Evolutionary conservation across 1,284 basidiomycete species (phyloP).

Genomic region (Tremellales sp.): DNA sequence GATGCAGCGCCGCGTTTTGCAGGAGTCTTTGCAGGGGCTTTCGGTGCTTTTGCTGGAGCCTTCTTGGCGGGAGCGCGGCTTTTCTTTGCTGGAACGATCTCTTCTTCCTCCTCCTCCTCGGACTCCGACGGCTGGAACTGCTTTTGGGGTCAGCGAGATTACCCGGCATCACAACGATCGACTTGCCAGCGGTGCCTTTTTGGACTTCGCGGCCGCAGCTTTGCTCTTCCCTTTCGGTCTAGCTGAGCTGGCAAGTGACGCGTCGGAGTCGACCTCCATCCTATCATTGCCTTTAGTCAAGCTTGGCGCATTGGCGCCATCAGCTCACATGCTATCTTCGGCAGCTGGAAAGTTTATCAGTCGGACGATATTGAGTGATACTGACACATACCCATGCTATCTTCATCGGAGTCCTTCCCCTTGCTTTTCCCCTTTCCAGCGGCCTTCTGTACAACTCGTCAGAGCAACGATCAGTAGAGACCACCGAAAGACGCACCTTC

Average conservation of each 20-base stretch:
- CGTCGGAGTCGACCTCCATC: conserved; percentile 48
- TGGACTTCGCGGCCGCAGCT: conserved; percentile 36
- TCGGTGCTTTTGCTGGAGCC: conserved; percentile 20
- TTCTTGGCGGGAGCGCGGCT: conserved; percentile 61
- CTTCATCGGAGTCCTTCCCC: conserved; percentile 58
- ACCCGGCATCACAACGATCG: conserved; percentile 55
- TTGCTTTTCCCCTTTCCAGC: conserved; percentile 58
- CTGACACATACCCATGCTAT: conserved; percentile 69
- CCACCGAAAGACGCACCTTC: too few relatives aligned
- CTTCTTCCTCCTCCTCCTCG: conserved; percentile 58
- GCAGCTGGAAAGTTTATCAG: conserved; percentile 13
- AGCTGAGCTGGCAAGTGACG: conserved; percentile 35
- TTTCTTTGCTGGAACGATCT: conserved; percentile 57
- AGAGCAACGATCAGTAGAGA: too few relatives aligned
- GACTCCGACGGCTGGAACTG: too few relatives aligned
- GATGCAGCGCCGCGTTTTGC: conserved; percentile 26
- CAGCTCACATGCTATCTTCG: conserved; percentile 24
- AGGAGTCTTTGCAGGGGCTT: conserved; percentile 17
- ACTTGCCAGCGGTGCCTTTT: conserved; percentile 48
- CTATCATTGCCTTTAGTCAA: conserved; percentile 13
- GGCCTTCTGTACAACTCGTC: too few relatives aligned
- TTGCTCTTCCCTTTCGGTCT: conserved; percentile 18
- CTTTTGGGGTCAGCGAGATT: conserved; percentile 55
- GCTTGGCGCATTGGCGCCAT: conserved; percentile 51
- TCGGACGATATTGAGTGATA: not conserved